Evolutionary conservation across 2,329 filamentous ascomycete species (phyloP).

Genomic region (Aspergillus vadensis): DNA sequence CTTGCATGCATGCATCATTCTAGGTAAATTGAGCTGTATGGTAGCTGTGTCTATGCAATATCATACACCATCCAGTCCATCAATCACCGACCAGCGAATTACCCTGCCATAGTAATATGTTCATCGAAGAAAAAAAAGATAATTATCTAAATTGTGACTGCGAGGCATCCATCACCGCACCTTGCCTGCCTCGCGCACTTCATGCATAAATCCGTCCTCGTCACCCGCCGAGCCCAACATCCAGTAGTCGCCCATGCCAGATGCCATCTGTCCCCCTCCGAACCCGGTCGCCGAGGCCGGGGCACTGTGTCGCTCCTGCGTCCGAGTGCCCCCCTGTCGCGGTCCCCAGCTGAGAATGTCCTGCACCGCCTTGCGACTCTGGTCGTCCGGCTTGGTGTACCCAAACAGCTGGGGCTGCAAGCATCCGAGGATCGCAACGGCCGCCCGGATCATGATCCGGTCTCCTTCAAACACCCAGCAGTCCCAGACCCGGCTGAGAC

Average conservation of each 20-base stretch:
- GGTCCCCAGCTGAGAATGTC: conserved; percentile 43
- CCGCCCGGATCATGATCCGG: conserved; percentile 48
- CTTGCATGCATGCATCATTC: too few relatives aligned
- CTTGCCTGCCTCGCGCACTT: conserved; percentile 47
- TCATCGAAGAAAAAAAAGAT: not conserved
- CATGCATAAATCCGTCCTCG: conserved; percentile 47
- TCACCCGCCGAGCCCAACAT: conserved; percentile 40
- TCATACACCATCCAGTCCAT: not conserved
- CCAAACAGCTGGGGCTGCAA: conserved; percentile 47
- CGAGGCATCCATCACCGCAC: conserved; percentile 25
- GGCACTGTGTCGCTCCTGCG: conserved; percentile 41
- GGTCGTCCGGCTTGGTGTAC: conserved; percentile 40
- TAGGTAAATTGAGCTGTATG: too few relatives aligned
- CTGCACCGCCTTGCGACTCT: conserved; percentile 36
- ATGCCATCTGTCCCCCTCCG: conserved; percentile 38
- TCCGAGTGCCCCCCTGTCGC: conserved; percentile 33
- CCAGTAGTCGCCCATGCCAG: conserved; percentile 46
- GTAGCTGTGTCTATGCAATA: not conserved
- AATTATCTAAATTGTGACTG: too few relatives aligned
- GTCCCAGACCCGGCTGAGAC: conserved; percentile 61
- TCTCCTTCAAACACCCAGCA: conserved; percentile 65
- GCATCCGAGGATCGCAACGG: conserved; percentile 47
- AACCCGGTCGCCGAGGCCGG: conserved; percentile 37
- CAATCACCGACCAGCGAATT: not conserved
- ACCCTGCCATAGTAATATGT: not conserved